Base-by-base conservation (phyloP, 1,139 yeast species). In the Pichia sp. region DNA sequence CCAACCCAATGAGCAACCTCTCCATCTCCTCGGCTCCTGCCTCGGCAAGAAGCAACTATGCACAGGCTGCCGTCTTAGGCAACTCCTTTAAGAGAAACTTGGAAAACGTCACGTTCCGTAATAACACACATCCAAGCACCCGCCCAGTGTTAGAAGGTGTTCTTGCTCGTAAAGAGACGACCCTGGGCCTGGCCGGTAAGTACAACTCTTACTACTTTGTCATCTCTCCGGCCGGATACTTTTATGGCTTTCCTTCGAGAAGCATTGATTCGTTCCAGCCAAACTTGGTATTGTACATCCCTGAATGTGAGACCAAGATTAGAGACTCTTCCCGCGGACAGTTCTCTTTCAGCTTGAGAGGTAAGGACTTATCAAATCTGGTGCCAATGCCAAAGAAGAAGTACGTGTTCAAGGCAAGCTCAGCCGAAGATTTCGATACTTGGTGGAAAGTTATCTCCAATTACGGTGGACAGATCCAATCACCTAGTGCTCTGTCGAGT, bases 141-240 rank as follows among this genome's bases (percentile, higher is more conserved):
- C 59, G 57, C 34, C 81, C 83, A 3, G 65, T 77, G 29, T 65
- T 77, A 14, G 80, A 77, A 60, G 83, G 83, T 40, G 61, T 71
- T n/a, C 61, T 76, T 46, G 69, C 69, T 56, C 71, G 74, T 57
- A 77, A 77, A 63, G 76, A 75, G 56, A 76, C 80, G 16, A 70
- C 71, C 30, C 60, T 78, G 20, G 57, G 57, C 34, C 38, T 56
- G 17, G 63, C 71, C 55, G 75, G 75, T 67, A 69, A 72, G 47
- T 76, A 73, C 64, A 66, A 70, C 52, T 67, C 79, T 4, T 75
- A 73, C 62, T 78, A 71, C 64, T 78, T 70, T 61, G 83, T 76
- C 44, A 67, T 79, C 52, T 74, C 83, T 3, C 75, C 73, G 27
- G 59, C 78, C 0, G 69, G 74, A 36, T 77, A 70, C 64, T 62